Evolutionary conservation across 148 eudicot genomes (phyloP), one percentile per base, ranked within the genome.

Genomic region (Diospyros lotus): DNA sequence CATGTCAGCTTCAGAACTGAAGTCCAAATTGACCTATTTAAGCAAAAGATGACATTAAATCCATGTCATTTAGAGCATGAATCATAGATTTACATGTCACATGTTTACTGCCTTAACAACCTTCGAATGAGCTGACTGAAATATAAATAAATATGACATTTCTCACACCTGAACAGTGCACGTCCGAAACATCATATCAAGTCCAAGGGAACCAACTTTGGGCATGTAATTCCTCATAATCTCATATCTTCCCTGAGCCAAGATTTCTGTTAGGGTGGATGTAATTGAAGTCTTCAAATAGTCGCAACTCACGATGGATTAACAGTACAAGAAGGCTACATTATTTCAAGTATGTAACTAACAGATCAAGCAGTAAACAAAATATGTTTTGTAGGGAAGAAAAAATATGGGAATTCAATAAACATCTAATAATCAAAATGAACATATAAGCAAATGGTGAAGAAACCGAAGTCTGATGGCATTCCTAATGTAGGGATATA

Each of bases 181-280:
- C 81, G 99, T 93, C 78, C 99, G 84, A 77, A 91, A 96, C 99
- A 96, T 93, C 98, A 93, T 93, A 83, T 93, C 99, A 72, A 93
- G 97, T 78, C 98, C 98, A 79, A 93, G 95, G 50, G 95, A 64
- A 50, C 98, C 99, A 84, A 96, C 99, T 86, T 96, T 93, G 48
- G 99, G 99, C 97, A 93, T 93, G 88, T 93, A 93, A 86, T 96
- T 93, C 79, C 88, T 91, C 97, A 93, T 93, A 59, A 96, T 93
- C 78, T 91, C 93, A 64, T 96, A 96, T 85, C 98, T 89, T 86
- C 98, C 99, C 99, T 93, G 97, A 76, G 84, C 54, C 76, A 79
- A 79, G 71, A 28, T 28, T 28, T 28, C 28, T 28, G 28, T 28
- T 28, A 28, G 28, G 28, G 28, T 28, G 28, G 28, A 28, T 0